Evolutionary conservation across 352 stramenopile species (phyloP).

Genomic region (Globisporangium spinosum): DNA sequence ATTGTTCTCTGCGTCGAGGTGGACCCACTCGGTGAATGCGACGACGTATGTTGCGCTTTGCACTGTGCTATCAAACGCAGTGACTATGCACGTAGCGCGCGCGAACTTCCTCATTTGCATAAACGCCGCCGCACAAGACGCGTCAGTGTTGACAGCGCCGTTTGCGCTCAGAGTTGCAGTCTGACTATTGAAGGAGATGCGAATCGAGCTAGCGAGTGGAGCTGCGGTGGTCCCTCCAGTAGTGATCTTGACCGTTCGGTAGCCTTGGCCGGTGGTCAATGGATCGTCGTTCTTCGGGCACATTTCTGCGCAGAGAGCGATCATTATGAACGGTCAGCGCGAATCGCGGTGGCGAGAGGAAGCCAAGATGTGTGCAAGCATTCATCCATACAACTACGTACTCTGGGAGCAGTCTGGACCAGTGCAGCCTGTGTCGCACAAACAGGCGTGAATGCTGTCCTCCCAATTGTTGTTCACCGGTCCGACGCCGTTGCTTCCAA

Average conservation of each 20-base stretch:
- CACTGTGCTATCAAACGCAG: conserved; percentile 27
- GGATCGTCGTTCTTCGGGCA: conserved; percentile 88
- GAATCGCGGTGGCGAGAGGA: background rate
- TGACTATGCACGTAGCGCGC: conserved; percentile 35
- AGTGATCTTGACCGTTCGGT: conserved; percentile 55
- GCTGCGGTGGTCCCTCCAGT: conserved; percentile 26
- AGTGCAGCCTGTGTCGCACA: conserved; percentile 82
- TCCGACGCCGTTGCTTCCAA: conserved; percentile 39
- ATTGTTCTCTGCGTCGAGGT: conserved; percentile 77
- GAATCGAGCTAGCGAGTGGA: conserved; percentile 30
- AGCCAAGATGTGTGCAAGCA: background rate
- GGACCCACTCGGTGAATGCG: conserved; percentile 54
- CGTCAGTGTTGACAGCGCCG: conserved; percentile 25
- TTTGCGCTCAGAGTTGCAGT: conserved; percentile 37
- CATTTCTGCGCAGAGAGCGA: conserved; percentile 39
- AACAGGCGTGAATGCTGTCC: conserved; percentile 66
- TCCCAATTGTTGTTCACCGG: conserved; percentile 85
- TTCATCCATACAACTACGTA: conserved; percentile 24
- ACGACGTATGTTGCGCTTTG: conserved; percentile 64
- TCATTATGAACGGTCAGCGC: background rate
- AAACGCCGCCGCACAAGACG: conserved; percentile 43
- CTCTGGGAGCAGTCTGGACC: conserved; percentile 81
- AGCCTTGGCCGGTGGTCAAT: conserved; percentile 63
- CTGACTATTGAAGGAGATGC: conserved; percentile 50
- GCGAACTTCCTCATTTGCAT: conserved; percentile 37